Base-by-base conservation (phyloP, 768 basidiomycete species). In the Trametes punicea region DNA sequence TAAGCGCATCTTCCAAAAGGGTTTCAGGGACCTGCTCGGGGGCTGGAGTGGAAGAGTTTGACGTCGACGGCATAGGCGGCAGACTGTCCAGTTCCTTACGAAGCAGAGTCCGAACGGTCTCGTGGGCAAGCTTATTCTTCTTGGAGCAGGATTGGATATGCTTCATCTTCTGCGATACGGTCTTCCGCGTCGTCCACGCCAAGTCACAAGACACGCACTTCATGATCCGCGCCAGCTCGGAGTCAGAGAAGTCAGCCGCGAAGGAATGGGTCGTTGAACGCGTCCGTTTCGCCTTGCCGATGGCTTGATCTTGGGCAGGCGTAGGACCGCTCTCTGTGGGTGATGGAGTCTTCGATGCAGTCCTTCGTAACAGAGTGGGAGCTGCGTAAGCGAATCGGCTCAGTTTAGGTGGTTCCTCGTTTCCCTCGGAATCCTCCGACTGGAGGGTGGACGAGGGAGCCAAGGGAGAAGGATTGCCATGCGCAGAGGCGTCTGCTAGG, bases 81-180 rank as follows among this genome's bases (percentile, higher is more conserved):
- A 61, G 49, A 16, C 65, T 66, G 31, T 68, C 67, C 9, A 82
- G 59, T 62, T 84, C 83, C 59, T 79, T 76, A 25, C 72, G 71
- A 5, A 90, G 66, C 23, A 88, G 74, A 25, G 72, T 56, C 2
- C 69, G 68, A 29, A 92, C 60, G 2, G 87, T 88, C 5, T 82
- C 81, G 27, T 80, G 70, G 6, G 74, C 72, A 38, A 85, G 69
- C 4, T 67, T 71, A 20, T 74, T 73, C 68, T 85, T 90, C 69
- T 78, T 84, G 11, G 86, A 81, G 67, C 91, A 93, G 6, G 75
- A 72, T 46, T 76, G 75, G 36, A 93, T 80, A 65, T 93, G 91
- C 2, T 75, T 61, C 65, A 80, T 69, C 68, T 93, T 93, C 64
- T 85, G 82, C 16, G 70, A 60, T 10, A 71, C 71, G 3, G 79